These are phyloP conservation scores for Termitomyces sp. DNA, from an alignment of 768 basidiomycete species.

Conservation along the genomic window DNA sequence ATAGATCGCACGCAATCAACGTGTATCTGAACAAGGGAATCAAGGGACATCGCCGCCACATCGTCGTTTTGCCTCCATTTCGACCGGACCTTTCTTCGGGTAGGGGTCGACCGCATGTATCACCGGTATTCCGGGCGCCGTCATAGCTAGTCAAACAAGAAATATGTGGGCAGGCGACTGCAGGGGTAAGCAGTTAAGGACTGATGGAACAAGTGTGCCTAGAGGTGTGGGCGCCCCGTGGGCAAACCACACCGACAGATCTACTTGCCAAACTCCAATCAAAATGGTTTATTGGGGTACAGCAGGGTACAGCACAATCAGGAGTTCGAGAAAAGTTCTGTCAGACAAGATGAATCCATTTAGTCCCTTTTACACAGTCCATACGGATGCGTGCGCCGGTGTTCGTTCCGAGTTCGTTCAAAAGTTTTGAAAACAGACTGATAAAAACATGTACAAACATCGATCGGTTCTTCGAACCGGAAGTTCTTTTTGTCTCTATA, in stretches of 20 bases:
- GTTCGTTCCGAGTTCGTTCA: neutral
- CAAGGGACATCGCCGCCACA: neutral
- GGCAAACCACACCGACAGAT: neutral
- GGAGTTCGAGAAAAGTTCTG: too few species aligned
- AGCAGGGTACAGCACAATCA: too few species aligned
- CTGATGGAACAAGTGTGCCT: neutral
- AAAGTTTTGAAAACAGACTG: too few species aligned
- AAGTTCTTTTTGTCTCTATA: neutral
- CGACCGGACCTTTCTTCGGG: neutral
- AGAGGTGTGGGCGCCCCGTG: neutral
- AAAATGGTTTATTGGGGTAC: neutral
- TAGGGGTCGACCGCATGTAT: neutral
- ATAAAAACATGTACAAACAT: neutral
- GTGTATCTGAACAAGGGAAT: too few species aligned
- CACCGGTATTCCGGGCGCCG: neutral
- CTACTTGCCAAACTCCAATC: neutral
- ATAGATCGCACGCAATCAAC: neutral
- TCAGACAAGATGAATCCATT: too few species aligned
- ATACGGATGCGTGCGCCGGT: too few species aligned
- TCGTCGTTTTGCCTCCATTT: neutral
- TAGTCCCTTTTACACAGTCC: too few species aligned
- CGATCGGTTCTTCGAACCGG: neutral
- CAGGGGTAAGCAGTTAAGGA: neutral
- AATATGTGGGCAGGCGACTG: too few species aligned
- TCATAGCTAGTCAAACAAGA: neutral